Base-by-base conservation (phyloP, 73 alveolate genomes). In the Symbiodinium natans region DNA sequence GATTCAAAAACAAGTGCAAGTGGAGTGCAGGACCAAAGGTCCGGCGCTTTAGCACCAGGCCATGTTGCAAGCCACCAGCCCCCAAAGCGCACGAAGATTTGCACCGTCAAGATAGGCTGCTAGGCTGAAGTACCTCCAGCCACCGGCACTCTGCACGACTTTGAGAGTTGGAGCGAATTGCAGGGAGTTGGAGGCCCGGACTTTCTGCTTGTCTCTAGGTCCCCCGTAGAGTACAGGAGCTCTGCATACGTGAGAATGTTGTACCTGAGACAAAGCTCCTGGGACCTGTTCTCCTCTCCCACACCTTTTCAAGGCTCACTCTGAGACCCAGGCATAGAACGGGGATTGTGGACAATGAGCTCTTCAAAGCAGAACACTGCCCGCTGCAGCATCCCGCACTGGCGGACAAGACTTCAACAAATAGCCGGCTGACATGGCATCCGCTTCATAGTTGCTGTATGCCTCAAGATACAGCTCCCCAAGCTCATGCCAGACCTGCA, bases 281-380 rank as follows among this genome's bases (percentile, higher is more conserved):
- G n/a, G n/a, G n/a, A n/a, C n/a, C n/a, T n/a, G n/a, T n/a, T n/a
- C n/a, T n/a, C n/a, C n/a, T n/a, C n/a, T n/a, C n/a, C n/a, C n/a
- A n/a, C n/a, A n/a, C n/a, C n/a, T n/a, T n/a, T n/a, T n/a, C n/a
- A n/a, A n/a, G n/a, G n/a, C n/a, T n/a, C n/a, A n/a, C n/a, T n/a
- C n/a, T 63, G 34, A 63, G 77, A 11, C 25, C 34, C 42, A 29
- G 27, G 84, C 84, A 34, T 33, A 0, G 84, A n/a, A 46, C 95
- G 95, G 43, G 95, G 95, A 63, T 88, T 88, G 86, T 88, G 95
- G 86, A 88, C 95, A 39, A 88, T 88, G 73, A 88, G 41, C 95
- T 88, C 95, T n/a, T 88, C 95, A 43, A 88, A 88, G 86, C 95
- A 88, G 43, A 88, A 88, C 27, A 83, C 95, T 59, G 95, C 95